These are phyloP conservation scores for Fragaria vesca DNA, from an alignment of 306 rosid genomes.

Conservation along the genomic window DNA sequence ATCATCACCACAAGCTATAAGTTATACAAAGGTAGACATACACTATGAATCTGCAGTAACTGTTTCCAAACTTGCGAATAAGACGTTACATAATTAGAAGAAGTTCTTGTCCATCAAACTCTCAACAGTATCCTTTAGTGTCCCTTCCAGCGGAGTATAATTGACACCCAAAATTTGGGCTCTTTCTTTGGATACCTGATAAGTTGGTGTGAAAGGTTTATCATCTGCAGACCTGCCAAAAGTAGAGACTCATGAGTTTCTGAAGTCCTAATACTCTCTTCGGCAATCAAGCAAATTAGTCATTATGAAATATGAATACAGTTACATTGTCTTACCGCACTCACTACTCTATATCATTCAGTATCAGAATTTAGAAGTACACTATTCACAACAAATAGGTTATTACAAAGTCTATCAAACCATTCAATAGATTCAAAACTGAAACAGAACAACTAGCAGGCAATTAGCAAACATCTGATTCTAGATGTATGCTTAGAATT, in stretches of 20 bases:
- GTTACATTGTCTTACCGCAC: background rate
- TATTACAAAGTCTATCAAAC: background rate
- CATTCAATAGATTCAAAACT: background rate
- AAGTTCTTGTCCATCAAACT: slow-evolving; percentile 26
- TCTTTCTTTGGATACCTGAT: slow-evolving; percentile 27
- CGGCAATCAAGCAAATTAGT: background rate
- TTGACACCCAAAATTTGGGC: slow-evolving; percentile 22
- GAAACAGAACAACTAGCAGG: background rate
- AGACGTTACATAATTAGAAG: background rate
- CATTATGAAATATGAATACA: background rate
- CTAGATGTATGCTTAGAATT: background rate
- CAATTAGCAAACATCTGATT: background rate
- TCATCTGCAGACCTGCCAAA: slow-evolving; percentile 29
- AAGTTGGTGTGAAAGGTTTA: slow-evolving; percentile 5
- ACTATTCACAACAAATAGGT: background rate
- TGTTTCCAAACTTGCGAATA: background rate
- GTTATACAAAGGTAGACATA: background rate
- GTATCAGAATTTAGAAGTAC: background rate
- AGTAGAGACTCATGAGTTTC: background rate
- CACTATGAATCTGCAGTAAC: background rate
- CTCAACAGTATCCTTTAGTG: too few species aligned
- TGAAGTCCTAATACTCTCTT: background rate
- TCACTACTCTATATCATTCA: background rate
- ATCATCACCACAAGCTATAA: background rate
- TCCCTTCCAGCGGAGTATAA: slow-evolving; percentile 13